Base-by-base conservation (phyloP, 805 yeast genomes). In the Saccharomycopsis sp. region DNA sequence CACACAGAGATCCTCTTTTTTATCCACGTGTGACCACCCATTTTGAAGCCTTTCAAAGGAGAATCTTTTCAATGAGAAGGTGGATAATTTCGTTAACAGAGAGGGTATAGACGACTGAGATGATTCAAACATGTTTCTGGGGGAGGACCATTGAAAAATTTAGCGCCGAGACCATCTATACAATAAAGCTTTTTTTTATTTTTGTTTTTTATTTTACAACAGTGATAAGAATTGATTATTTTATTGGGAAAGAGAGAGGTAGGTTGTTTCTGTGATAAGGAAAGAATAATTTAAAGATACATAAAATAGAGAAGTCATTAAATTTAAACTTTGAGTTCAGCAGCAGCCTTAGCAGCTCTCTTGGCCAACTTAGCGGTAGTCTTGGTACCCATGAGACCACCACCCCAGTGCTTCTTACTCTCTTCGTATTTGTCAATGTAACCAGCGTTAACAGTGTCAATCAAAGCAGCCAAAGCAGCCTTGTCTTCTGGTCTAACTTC, bases 361-460 rank as follows among this genome's bases (percentile, higher is more conserved):
- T 83, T 85, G 58, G 76, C 88, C 52, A 67, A 64, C 75, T 81
- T 85, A 63, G 79, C 92, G 61, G 75, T 76, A 62, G 96, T 86
- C 77, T 89, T 92, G 59, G 82, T 72, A 69, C 97, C 96, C 77
- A 92, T 73, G 69, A 86, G 64, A 77, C 98, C 98, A 77, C 98
- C 98, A 77, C 97, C 97, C 98, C 98, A 89, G 81, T 86, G 95
- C 74, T 85, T 87, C 79, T 94, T 89, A 65, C 75, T 63, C 59
- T 92, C 96, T 63, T 89, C 96, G 82, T 80, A 85, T 72, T 86
- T 85, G 65, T 84, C 95, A 59, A 69, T 67, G 71, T 81, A 89
- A 92, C 86, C 87, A 56, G 94, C 80, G 72, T 86, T 79, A 68
- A 89, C 77, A 61, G 97, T 81, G 46, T 96, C 81, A 56, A 92